Base-by-base conservation (phyloP, 441 rosid species). In the Erodium texanum region DNA sequence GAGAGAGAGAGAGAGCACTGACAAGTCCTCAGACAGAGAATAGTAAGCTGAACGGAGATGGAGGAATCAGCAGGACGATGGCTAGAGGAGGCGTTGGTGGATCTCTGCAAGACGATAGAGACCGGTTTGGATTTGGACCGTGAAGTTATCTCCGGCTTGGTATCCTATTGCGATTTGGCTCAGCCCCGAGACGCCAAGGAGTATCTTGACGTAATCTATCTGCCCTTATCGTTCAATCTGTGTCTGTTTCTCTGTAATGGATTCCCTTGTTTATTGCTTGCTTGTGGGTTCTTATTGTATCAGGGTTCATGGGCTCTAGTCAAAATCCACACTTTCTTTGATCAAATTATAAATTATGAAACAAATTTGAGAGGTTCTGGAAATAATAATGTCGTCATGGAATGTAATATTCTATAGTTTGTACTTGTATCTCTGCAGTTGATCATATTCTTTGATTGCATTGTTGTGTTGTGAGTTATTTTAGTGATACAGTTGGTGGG, bases 171-270 rank as follows among this genome's bases (percentile, higher is more conserved):
- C 80, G 93, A 90, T 54, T 79, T 89, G 27, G 97, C 97, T 83
- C 88, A 83, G 62, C 96, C 97, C 34, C 83, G 85, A 38, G 98
- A 93, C 69, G 97, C 98, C 72, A 89, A 90, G 74, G 98, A 90
- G 71, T 93, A 93, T 73, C 96, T 90, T 71, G 95, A 89, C 70
- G 96, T 90, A 87, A 58, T 64, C 71, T 69, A 45, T 79, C 74
- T 38, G 8, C 68, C 36, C 54, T 27, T 7, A 19, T 34, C 34
- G 43, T 6, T 34, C 54, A 6, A 0, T n/a, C 29, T 59, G 18
- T 11, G 15, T 7, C 10, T 67, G 0, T 15, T 45, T 45, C 52
- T 45, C 52, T 45, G 52, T 15, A 45, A 45, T 45, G 12, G 0
- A 12, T 12, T 12, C 52, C 52, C 15, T 45, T 45, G 38, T 14